Evolutionary conservation across 768 basidiomycete genomes (phyloP).

Genomic region (Podaxis carcinomalis): DNA sequence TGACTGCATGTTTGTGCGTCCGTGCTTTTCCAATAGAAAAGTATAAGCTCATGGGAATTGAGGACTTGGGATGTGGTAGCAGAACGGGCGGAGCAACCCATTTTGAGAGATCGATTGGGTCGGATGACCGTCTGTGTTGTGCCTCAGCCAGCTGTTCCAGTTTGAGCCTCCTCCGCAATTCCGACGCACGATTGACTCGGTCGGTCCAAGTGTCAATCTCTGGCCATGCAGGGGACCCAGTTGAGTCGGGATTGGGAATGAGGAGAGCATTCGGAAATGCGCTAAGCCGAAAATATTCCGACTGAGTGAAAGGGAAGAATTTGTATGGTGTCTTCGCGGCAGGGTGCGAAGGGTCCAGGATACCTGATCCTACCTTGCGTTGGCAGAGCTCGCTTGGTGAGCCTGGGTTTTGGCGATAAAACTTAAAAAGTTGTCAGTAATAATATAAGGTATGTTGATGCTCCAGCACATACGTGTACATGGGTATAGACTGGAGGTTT

Average conservation of each 20-base stretch:
- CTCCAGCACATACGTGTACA: background rate
- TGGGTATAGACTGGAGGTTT: background rate
- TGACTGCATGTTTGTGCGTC: slow-evolving; percentile 7
- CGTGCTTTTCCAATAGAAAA: slow-evolving; percentile 5
- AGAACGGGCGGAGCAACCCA: slow-evolving; percentile 2
- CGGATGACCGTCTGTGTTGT: background rate
- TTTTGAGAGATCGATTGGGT: background rate
- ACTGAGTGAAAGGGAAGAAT: background rate
- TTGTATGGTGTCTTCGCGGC: background rate
- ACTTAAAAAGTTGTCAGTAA: background rate
- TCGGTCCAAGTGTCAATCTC: slow-evolving; percentile 2
- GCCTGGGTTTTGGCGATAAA: background rate
- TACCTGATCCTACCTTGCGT: background rate
- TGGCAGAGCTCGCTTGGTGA: background rate
- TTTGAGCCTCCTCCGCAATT: background rate
- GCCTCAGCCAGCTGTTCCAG: background rate
- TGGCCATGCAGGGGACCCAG: background rate
- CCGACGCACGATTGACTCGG: background rate
- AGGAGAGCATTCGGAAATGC: slow-evolving; percentile 8
- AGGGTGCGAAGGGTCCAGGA: slow-evolving; percentile 7
- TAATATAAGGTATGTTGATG: background rate
- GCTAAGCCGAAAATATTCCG: background rate
- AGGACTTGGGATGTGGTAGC: background rate
- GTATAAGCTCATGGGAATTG: slow-evolving; percentile 7
- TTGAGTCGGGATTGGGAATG: slow-evolving; percentile 1